Conservation (phyloP, 352 stramenopile genomes). For the Achlya hypogyna region DNA sequence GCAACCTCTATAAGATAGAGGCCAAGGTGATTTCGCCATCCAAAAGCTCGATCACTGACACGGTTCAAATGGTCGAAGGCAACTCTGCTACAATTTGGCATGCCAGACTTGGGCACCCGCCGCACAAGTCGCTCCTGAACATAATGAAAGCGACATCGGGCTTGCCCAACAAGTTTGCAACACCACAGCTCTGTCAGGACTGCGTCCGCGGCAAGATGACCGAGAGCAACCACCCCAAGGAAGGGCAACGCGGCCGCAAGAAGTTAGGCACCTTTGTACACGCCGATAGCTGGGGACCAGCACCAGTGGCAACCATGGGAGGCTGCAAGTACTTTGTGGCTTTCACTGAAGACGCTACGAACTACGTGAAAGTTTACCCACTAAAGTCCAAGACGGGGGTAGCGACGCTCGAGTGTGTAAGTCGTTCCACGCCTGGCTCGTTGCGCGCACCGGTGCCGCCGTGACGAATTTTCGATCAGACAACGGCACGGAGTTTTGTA, state of each 20-base stretch:
- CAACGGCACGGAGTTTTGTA: slow-evolving; percentile 24
- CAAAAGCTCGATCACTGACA: too few relatives aligned
- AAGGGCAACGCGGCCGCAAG: slow-evolving; percentile 19
- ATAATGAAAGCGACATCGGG: too few relatives aligned
- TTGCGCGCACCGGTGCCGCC: slow-evolving; percentile 4
- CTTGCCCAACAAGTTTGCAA: too few relatives aligned
- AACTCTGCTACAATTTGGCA: too few relatives aligned
- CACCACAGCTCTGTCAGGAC: too few relatives aligned
- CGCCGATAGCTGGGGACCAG: slow-evolving; percentile 22
- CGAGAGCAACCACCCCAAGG: background rate
- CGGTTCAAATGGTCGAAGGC: too few relatives aligned
- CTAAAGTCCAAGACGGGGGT: slow-evolving; percentile 1
- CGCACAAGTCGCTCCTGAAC: too few relatives aligned
- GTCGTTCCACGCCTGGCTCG: slow-evolving; percentile 8
- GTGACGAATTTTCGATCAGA: slow-evolving; percentile 22
- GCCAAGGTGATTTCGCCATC: too few relatives aligned
- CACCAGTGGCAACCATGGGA: slow-evolving; percentile 13
- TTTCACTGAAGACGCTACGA: slow-evolving; percentile 23
- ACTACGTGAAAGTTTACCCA: slow-evolving; percentile 9
- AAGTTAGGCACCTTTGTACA: background rate
- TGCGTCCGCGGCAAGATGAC: slow-evolving; percentile 24
- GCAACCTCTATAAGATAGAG: too few relatives aligned
- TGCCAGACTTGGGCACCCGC: too few relatives aligned
- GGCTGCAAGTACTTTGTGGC: slow-evolving; percentile 21
- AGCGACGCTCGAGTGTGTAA: slow-evolving; percentile 9